These are phyloP conservation scores for Petunia secreta DNA, from an alignment of 257 asterid species.

Conservation along the genomic window DNA sequence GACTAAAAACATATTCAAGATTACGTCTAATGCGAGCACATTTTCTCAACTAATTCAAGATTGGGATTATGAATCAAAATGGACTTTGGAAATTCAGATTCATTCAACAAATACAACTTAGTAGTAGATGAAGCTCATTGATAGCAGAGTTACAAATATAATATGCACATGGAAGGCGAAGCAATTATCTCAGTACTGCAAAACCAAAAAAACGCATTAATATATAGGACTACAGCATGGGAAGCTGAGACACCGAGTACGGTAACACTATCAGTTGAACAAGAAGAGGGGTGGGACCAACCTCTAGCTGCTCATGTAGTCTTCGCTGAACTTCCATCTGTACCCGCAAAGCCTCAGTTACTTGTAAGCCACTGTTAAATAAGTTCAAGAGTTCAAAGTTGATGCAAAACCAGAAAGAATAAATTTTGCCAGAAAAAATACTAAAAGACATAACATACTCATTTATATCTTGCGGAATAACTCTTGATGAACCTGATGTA, in stretches of 20 bases:
- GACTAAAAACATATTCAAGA: not conserved
- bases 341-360: slow-evolving; percentile 89
- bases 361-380: slow-evolving; percentile 74
- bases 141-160: not conserved
- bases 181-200: not conserved
- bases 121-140: not conserved
- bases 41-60: not conserved
- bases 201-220: not conserved
- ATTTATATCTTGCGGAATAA: slow-evolving; percentile 63
- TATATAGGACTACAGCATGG: not conserved
- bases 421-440: not conserved
- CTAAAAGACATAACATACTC: slow-evolving; percentile 51
- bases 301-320: slow-evolving; percentile 93
- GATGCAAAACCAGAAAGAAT: not conserved
- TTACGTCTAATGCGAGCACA: not conserved
- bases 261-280: not conserved
- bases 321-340: slow-evolving; percentile 93
- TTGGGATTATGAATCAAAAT: not conserved
- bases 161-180: not conserved
- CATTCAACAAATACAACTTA: not conserved
- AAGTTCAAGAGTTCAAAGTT: slow-evolving; percentile 14
- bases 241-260: slow-evolving; percentile 10
- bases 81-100: not conserved
- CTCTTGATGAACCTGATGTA: slow-evolving; percentile 67
- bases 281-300: slow-evolving; percentile 31